A percentile compares a stretch with the other conserved stretches of the same genome.
Conservation (phyloP, 345 rosid species). For the Bruguiera gymnorhiza region DNA sequence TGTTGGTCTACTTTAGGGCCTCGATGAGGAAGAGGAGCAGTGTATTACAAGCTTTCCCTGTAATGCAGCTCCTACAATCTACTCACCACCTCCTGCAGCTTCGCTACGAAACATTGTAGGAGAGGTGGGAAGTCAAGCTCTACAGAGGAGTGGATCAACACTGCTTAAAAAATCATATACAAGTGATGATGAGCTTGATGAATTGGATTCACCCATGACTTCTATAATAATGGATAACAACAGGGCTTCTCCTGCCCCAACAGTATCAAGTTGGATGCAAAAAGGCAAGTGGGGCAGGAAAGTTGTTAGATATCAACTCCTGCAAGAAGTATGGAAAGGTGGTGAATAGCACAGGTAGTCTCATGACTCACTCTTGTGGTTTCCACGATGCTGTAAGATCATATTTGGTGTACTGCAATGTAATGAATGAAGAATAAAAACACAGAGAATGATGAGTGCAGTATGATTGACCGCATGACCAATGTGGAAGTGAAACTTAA, state of each 20-base stretch:
- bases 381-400: too few relatives aligned
- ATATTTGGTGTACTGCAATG: too few relatives aligned
- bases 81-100: slow-evolving; percentile 61
- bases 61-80: slow-evolving; percentile 47
- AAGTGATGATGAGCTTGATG: slow-evolving; percentile 87
- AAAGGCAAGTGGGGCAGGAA: slow-evolving; percentile 16
- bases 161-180: slow-evolving; percentile 65
- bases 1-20: slow-evolving; percentile 33
- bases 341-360: slow-evolving; percentile 28
- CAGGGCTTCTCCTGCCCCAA: slow-evolving; percentile 17
- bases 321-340: slow-evolving; percentile 67
- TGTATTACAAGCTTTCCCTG: slow-evolving; percentile 53
- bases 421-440: too few relatives aligned
- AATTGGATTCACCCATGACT: slow-evolving; percentile 64
- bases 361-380: too few relatives aligned
- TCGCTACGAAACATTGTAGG: slow-evolving; percentile 48
- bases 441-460: too few relatives aligned
- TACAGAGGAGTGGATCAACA: slow-evolving; percentile 51
- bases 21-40: slow-evolving; percentile 42
- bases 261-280: slow-evolving; percentile 10
- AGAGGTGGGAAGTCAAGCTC: slow-evolving; percentile 43
- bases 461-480: too few relatives aligned
- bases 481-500: too few relatives aligned
- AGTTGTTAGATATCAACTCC: slow-evolving; percentile 38
- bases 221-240: slow-evolving; percentile 46